Evolutionary conservation across 306 rosid species (phyloP), one percentile per base, ranked within the genome.

Genomic region (Rosa rugosa): DNA sequence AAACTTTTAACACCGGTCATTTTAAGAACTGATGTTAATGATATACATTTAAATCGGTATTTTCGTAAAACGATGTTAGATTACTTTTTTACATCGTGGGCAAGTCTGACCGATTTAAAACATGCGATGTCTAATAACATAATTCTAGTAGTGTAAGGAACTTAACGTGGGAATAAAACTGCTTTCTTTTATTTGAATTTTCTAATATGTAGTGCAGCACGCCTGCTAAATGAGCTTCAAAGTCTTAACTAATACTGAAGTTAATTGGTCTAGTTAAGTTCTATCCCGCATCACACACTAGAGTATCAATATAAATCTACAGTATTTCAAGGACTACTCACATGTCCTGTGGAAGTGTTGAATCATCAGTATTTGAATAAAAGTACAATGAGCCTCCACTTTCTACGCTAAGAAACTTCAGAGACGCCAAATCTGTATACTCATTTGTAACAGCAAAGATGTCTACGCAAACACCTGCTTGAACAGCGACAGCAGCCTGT

Each of bases 311-410:
- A 63, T 49, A 62, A 57, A 49, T n/a, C n/a, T 60, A 36, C 20
- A 49, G 40, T 46, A 40, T 57, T 76, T 82, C 40, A 44, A 50
- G 65, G 22, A 40, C 70, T 76, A 85, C 95, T 92, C 82, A 94
- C 99, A 94, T 91, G 85, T 94, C 99, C 85, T 94, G 99, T 70
- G 97, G 97, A 89, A 94, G 90, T 51, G 99, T 92, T 78, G 97
- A 92, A 80, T 94, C 99, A 71, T 94, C 97, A 0, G 91, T 91
- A 74, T 84, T 94, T 25, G 95, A 81, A 84, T 94, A 94, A 23
- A 92, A 86, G 82, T 84, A 88, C 83, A 94, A 85, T 34, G 99
- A 89, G 74, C 97, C 99, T 83, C 99, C 97, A 77, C 97, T 94
- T 73, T 91, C 99, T 64, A 94, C 91, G 57, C 97, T 89, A 73